These are phyloP conservation scores for Syzygium malaccense DNA, from an alignment of 441 rosid genomes.

Conservation along the genomic window DNA sequence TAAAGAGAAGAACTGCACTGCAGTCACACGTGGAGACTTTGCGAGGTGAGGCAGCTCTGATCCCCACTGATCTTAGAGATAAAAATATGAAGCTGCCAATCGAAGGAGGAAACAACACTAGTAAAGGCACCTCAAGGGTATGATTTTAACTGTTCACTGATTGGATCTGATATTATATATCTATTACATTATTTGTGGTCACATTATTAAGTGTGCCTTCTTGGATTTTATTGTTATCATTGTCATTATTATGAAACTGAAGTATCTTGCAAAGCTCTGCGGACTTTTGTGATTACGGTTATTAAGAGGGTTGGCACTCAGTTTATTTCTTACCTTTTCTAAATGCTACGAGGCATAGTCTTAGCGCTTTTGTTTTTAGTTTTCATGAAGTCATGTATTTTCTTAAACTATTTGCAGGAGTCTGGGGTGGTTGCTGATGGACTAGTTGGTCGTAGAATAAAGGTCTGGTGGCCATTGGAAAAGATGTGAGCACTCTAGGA, in stretches of 20 bases:
- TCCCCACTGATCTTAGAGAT: rapidly evolving
- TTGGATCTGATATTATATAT: neutral
- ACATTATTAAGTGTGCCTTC: neutral
- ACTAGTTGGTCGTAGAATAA: neutral
- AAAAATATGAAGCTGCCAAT: rapidly evolving
- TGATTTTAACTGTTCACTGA: neutral
- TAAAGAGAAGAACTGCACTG: too few species aligned
- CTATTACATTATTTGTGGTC: neutral
- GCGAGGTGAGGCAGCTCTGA: neutral
- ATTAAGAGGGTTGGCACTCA: neutral
- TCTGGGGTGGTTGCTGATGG: neutral
- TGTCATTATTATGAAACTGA: neutral
- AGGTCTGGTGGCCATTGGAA: neutral
- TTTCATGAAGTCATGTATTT: neutral
- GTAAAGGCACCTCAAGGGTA: neutral
- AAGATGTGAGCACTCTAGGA: neutral
- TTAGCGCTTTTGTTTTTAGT: neutral
- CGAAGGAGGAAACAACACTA: rapidly evolving
- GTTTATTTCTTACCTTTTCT: neutral
- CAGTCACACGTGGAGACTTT: neutral
- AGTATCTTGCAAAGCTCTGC: neutral
- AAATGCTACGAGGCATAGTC: neutral
- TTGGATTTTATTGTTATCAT: too few species aligned
- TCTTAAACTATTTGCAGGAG: neutral
- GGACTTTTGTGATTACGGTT: rapidly evolving